These are phyloP conservation scores for Euphorbia peplus DNA, from an alignment of 345 rosid genomes.

Conservation along the genomic window DNA sequence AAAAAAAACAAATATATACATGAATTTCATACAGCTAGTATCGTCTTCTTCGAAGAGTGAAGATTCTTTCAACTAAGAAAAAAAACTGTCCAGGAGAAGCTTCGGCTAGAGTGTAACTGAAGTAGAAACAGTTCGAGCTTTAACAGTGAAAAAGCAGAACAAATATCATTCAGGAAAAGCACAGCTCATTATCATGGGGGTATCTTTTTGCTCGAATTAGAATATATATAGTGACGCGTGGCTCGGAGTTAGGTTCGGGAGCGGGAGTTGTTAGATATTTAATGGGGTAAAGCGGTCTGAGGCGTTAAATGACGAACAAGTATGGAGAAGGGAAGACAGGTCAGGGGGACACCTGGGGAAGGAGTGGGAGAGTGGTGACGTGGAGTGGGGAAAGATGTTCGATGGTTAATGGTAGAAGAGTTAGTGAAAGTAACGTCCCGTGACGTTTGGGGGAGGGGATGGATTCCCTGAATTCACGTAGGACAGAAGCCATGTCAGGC, in stretches of 20 bases:
- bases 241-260: background rate
- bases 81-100: background rate
- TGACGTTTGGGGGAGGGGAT: background rate
- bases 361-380: background rate
- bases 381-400: background rate
- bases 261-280: background rate
- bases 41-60: background rate
- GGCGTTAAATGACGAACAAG: conserved; percentile 12
- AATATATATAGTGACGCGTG: background rate
- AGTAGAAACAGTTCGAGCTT: conserved; percentile 18
- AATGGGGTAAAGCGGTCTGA: background rate
- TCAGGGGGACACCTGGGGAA: conserved; percentile 6
- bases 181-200: background rate
- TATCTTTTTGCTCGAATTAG: background rate
- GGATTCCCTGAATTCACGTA: background rate
- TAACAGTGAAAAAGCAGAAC: conserved; percentile 10
- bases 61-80: background rate
- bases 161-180: conserved; percentile 4
- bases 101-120: conserved; percentile 15
- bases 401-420: background rate
- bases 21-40: background rate
- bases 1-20: background rate
- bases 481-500: background rate
- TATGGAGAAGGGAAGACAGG: background rate
- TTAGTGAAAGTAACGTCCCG: conserved; percentile 1